Percentiles rank a stretch among this genome's conserved stretches.
phyloP scores from a whole-genome alignment of 1,139 yeast genomes.

The Suhomyces ambrosiae region DNA sequence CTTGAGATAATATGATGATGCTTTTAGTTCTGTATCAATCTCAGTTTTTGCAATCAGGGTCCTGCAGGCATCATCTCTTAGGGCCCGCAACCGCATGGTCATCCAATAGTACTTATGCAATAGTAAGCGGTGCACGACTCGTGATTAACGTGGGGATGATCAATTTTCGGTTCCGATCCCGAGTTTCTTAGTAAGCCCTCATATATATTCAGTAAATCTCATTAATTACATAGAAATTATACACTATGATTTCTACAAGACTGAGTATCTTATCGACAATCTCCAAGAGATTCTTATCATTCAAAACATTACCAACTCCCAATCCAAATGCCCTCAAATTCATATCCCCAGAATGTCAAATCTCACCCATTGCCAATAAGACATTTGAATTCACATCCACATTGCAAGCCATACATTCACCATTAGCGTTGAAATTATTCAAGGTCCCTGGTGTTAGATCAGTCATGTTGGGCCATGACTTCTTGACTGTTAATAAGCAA shows the following conservation, averaged over 20 bases:
- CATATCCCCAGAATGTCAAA: constrained; percentile 45
- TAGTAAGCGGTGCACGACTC: constrained; percentile 12
- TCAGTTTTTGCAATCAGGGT: too few relatives aligned
- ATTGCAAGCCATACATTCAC: constrained; percentile 72
- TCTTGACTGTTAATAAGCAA: constrained; percentile 49
- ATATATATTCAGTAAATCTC: constrained; percentile 1
- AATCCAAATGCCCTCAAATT: constrained; percentile 91
- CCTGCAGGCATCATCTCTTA: too few relatives aligned
- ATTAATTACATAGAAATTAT: neutral
- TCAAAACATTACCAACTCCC: constrained; percentile 67
- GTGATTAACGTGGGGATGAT: constrained; percentile 8
- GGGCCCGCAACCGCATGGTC: neutral
- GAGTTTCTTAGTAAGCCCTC: constrained; percentile 10
- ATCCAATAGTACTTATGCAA: constrained; percentile 9
- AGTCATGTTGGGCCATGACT: constrained; percentile 78
- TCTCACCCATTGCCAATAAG: constrained; percentile 67
- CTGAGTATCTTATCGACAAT: constrained; percentile 2
- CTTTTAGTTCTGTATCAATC: too few relatives aligned
- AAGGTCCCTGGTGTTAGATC: constrained; percentile 83
- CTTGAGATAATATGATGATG: too few relatives aligned
- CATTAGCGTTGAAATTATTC: constrained; percentile 78
- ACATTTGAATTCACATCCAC: constrained; percentile 70
- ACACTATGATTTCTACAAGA: constrained; percentile 5
- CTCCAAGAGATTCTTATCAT: constrained; percentile 31
- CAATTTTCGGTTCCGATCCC: constrained; percentile 16